Conservation (phyloP, 169 alveolate species). For the Babesia ovis region DNA sequence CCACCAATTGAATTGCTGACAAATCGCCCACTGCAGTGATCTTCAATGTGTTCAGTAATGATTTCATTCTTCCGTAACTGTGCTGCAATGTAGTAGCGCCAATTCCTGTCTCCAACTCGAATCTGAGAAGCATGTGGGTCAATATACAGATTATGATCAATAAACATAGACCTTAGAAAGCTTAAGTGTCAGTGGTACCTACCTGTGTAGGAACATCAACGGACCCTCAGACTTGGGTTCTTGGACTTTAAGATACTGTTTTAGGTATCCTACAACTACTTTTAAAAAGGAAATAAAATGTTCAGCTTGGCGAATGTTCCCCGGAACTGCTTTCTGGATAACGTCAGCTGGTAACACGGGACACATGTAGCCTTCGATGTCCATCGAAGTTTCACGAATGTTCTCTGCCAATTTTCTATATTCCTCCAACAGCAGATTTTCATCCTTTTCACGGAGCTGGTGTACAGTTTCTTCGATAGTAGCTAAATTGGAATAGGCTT, state of each 20-base stretch:
- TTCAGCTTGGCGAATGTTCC: conserved; percentile 91
- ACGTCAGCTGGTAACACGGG: conserved; percentile 84
- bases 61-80: conserved; percentile 74
- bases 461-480: conserved; percentile 76
- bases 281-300: conserved; percentile 89
- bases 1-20: conserved; percentile 80
- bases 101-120: conserved; percentile 50
- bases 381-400: conserved; percentile 30
- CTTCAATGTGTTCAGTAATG: conserved; percentile 80
- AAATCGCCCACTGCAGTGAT: conserved; percentile 82
- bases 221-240: conserved; percentile 92
- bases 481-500: conserved; percentile 83
- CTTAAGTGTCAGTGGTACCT: conserved; percentile 64
- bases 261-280: conserved; percentile 86
- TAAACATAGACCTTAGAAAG: too few species aligned
- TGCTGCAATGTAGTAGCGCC: conserved; percentile 30
- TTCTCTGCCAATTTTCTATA: conserved; percentile 40
- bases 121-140: conserved; percentile 2
- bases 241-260: conserved; percentile 83
- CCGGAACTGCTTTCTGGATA: conserved; percentile 84
- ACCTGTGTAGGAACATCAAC: conserved; percentile 84
- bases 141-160: neutral
- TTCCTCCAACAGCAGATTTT: conserved; percentile 40
- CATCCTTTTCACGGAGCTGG: conserved; percentile 51
- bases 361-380: conserved; percentile 68